phyloP scores from a whole-genome alignment of 345 rosid genomes.

The Ricinus communis region DNA sequence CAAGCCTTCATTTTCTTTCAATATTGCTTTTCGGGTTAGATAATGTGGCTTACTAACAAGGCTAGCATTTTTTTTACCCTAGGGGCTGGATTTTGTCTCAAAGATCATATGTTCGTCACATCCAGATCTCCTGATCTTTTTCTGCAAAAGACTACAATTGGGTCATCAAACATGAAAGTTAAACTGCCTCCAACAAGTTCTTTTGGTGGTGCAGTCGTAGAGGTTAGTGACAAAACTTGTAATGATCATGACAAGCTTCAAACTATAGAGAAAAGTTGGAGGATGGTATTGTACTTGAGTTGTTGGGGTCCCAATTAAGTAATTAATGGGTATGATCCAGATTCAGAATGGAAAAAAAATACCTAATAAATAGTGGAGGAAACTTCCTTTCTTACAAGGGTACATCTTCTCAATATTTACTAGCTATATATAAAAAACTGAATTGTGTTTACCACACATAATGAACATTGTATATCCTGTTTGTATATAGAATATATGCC shows the following conservation, averaged over 20 bases:
- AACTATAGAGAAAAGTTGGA: conserved; percentile 16
- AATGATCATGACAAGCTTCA: conserved; percentile 2
- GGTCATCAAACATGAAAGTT: background rate
- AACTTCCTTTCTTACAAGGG: too few species aligned
- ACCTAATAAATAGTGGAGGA: too few species aligned
- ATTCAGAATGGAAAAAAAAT: too few species aligned
- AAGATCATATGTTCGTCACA: conserved; percentile 16
- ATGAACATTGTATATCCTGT: too few species aligned
- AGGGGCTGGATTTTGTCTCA: conserved; percentile 23
- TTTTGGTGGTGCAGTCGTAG: background rate
- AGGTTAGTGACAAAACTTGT: background rate
- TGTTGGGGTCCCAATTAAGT: conserved; percentile 29
- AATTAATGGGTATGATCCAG: too few species aligned
- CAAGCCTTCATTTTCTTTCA: background rate
- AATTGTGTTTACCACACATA: too few species aligned
- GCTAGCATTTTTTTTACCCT: conserved; percentile 24
- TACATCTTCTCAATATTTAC: too few species aligned
- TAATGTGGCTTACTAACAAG: conserved; percentile 16
- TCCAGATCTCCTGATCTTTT: conserved; percentile 11
- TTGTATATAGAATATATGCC: too few species aligned
- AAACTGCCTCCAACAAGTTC: background rate
- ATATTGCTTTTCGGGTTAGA: too few species aligned
- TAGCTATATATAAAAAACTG: too few species aligned
- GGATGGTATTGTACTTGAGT: conserved; percentile 30
- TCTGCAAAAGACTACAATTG: conserved; percentile 5